phyloP scores from a whole-genome alignment of 2,329 filamentous ascomycete genomes.

The Cryphonectria naterciae region DNA sequence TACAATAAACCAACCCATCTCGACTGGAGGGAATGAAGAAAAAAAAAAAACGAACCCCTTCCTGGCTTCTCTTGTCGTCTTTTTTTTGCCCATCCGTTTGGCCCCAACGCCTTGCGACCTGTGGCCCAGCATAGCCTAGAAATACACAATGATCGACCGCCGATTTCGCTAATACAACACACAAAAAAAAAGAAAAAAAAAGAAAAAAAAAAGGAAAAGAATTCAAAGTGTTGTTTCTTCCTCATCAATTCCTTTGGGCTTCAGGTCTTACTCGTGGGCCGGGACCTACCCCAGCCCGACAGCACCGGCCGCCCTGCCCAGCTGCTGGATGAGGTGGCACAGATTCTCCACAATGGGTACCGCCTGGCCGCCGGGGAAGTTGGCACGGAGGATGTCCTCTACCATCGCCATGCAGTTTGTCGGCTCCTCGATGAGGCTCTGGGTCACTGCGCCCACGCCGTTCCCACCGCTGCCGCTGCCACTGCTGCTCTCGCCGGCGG shows the following conservation, averaged over 20 bases:
- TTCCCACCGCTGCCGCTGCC: conserved; percentile 22
- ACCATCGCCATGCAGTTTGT: conserved; percentile 62
- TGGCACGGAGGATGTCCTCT: conserved; percentile 58
- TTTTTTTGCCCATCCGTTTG: neutral
- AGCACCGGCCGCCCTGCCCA: conserved; percentile 55
- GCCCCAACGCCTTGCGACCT: conserved; percentile 1
- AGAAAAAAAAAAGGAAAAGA: neutral
- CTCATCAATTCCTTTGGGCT: neutral
- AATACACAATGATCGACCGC: neutral
- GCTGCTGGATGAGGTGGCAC: conserved; percentile 63
- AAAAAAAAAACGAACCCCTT: neutral
- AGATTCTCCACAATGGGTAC: conserved; percentile 71
- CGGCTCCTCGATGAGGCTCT: conserved; percentile 57
- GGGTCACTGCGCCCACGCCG: conserved; percentile 32
- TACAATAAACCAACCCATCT: neutral
- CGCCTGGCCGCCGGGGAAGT: conserved; percentile 51
- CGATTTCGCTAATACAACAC: neutral
- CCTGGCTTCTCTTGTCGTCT: neutral
- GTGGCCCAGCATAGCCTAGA: neutral
- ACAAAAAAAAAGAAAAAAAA: neutral
- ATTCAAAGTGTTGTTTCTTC: neutral
- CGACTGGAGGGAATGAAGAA: neutral
- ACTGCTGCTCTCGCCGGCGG: neutral
- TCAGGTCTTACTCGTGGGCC: neutral
- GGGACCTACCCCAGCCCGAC: conserved; percentile 36